phyloP scores from a whole-genome alignment of 257 asterid genomes.

The Capsicum rhomboideum region DNA sequence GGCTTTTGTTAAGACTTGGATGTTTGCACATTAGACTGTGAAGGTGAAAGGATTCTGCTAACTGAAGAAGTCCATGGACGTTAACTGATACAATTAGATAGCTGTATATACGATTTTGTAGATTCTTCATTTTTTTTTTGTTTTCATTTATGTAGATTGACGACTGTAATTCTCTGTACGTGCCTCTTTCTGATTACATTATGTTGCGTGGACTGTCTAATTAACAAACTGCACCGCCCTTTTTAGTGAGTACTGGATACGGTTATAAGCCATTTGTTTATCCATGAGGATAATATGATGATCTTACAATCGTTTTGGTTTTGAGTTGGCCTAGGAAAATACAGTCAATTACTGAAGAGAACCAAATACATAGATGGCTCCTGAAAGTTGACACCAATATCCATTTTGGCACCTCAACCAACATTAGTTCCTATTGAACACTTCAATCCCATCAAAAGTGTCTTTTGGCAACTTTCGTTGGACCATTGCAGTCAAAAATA shows the following conservation, averaged over 20 bases:
- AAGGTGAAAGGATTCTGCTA: not conserved
- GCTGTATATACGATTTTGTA: conserved; percentile 3
- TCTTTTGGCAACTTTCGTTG: no score
- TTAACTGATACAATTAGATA: not conserved
- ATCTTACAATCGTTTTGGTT: not conserved
- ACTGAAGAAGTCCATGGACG: not conserved
- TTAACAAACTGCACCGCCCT: not conserved
- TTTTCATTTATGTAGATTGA: not conserved
- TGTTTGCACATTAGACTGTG: not conserved
- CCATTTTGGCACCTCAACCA: not conserved
- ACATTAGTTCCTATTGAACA: not conserved
- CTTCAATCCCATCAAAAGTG: not conserved
- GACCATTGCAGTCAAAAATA: no score
- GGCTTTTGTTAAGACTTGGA: not conserved
- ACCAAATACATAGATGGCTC: not conserved
- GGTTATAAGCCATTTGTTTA: not conserved
- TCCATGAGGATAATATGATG: not conserved
- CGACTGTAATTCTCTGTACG: not conserved
- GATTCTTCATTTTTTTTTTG: not conserved
- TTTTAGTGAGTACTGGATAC: not conserved
- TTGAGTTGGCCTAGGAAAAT: not conserved
- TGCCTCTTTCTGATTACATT: not conserved
- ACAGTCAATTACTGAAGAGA: not conserved
- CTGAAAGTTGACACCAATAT: not conserved
- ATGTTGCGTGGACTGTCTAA: not conserved